Percentiles rank a stretch among this genome's conserved stretches.
Evolutionary conservation across 805 yeast genomes (phyloP).

Genomic region (Ogataea salicorniae): DNA sequence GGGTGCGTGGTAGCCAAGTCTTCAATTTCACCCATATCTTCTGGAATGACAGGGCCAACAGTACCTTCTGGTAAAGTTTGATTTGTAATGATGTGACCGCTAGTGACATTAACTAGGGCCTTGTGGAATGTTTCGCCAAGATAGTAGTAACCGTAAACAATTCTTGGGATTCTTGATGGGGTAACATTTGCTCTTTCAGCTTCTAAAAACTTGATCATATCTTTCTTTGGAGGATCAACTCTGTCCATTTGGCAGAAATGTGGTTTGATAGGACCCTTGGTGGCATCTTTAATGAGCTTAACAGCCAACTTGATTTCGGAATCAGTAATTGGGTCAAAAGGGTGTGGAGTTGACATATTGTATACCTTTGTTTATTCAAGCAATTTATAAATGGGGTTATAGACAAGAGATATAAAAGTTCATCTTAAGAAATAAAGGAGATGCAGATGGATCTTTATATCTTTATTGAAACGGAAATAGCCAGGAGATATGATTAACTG

Average conservation of each 20-base stretch:
- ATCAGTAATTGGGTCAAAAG: constrained; percentile 40
- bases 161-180: constrained; percentile 60
- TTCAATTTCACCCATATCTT: constrained; percentile 54
- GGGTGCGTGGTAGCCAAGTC: constrained; percentile 49
- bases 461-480: too few relatives aligned
- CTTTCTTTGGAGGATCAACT: constrained; percentile 74
- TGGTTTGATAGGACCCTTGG: constrained; percentile 45
- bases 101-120: constrained; percentile 63
- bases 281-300: constrained; percentile 54
- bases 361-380: too few relatives aligned
- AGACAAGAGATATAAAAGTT: too few relatives aligned
- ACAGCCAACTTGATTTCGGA: constrained; percentile 53
- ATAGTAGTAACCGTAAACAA: constrained; percentile 65
- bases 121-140: constrained; percentile 52
- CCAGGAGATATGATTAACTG: too few relatives aligned
- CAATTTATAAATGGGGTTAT: too few relatives aligned
- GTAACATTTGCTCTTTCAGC: constrained; percentile 53
- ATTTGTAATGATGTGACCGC: constrained; percentile 57
- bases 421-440: too few relatives aligned
- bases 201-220: constrained; percentile 60
- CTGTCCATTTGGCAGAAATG: constrained; percentile 66
- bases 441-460: too few relatives aligned
- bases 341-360: constrained; percentile 19
- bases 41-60: constrained; percentile 69
- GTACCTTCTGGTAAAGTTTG: constrained; percentile 53